These are phyloP conservation scores for Fusarium agapanthi DNA, from an alignment of 2,329 filamentous ascomycete species.

Conservation along the genomic window DNA sequence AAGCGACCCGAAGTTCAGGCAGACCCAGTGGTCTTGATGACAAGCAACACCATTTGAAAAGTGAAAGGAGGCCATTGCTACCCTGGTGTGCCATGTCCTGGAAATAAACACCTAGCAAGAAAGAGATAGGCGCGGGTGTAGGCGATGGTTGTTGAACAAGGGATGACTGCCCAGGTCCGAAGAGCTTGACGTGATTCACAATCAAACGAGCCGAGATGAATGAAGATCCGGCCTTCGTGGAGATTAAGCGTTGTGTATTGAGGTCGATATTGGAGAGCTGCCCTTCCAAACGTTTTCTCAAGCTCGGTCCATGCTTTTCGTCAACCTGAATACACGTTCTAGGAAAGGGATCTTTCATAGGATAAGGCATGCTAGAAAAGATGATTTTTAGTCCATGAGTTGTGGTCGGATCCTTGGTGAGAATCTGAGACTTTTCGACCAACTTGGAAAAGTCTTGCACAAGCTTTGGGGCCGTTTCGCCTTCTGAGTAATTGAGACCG, in stretches of 20 bases:
- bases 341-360: not conserved
- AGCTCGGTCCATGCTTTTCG: not conserved
- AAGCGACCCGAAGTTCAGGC: not conserved
- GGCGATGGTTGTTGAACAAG: not conserved
- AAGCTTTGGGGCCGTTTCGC: not conserved
- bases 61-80: not conserved
- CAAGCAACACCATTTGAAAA: not conserved
- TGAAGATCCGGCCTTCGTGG: not conserved
- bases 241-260: not conserved
- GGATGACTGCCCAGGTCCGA: not conserved
- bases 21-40: not conserved
- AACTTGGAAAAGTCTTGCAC: slow-evolving; percentile 2
- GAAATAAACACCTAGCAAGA: not conserved
- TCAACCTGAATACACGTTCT: not conserved
- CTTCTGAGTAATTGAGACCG: not conserved
- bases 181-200: not conserved
- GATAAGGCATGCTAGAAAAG: not conserved
- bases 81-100: not conserved
- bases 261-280: not conserved
- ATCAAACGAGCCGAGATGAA: not conserved
- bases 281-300: not conserved
- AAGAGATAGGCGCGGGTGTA: not conserved
- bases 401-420: not conserved
- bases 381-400: not conserved
- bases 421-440: not conserved